Evolutionary conservation across 202 grass and related monocot species (phyloP).

Genomic region (Hordeum pubiflorum): DNA sequence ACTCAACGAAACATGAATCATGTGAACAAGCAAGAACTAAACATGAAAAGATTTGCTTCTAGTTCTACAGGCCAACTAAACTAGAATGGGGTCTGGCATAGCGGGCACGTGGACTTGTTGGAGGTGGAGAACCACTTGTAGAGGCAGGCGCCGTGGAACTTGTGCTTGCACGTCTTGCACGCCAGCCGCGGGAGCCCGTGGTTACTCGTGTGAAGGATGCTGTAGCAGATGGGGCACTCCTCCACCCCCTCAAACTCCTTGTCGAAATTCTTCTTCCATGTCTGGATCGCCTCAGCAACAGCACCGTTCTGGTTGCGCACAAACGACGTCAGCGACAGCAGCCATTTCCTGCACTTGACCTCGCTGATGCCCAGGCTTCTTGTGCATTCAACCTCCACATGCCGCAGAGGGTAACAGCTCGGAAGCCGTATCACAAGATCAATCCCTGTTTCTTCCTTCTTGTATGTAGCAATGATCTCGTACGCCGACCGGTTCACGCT

Average conservation of each 20-base stretch:
- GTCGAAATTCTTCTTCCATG: constrained; percentile 86
- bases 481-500: constrained; percentile 63
- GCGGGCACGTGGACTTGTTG: constrained; percentile 91
- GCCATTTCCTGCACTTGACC: constrained; percentile 86
- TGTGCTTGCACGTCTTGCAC: constrained; percentile 93
- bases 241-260: constrained; percentile 94
- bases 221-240: constrained; percentile 97
- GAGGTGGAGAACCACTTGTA: constrained; percentile 99
- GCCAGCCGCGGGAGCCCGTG: constrained; percentile 79
- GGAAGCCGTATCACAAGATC: constrained; percentile 89
- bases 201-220: constrained; percentile 87
- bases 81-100: constrained; percentile 93
- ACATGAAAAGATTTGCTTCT: too few species aligned
- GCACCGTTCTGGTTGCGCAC: constrained; percentile 86
- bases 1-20: too few species aligned
- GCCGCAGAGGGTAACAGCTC: constrained; percentile 72
- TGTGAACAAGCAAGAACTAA: too few species aligned
- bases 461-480: constrained; percentile 92
- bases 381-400: constrained; percentile 82
- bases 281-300: constrained; percentile 75
- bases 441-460: constrained; percentile 96
- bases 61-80: too few species aligned
- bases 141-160: constrained; percentile 88
- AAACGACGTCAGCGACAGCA: constrained; percentile 84
- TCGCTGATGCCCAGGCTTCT: constrained; percentile 84